A percentile compares a stretch with the other conserved stretches of the same genome.
Conservation (phyloP, 805 yeast species). For the Vanderwaltozyma yarrowii region DNA sequence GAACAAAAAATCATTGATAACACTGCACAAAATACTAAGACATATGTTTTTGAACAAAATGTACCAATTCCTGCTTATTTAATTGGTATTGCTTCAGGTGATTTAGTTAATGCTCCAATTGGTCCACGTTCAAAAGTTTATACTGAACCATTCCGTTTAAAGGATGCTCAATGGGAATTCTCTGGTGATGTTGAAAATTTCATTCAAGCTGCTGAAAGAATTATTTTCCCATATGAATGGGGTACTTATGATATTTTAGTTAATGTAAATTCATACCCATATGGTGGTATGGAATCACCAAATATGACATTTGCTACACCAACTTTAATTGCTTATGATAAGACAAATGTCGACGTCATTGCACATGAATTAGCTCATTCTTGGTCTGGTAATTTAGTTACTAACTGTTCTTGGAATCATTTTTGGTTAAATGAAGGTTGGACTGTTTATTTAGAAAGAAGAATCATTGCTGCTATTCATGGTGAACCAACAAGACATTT, state of each 20-base stretch:
- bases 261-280: constrained; percentile 69
- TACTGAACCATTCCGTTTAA: constrained; percentile 61
- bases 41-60: constrained; percentile 53
- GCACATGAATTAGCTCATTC: constrained; percentile 92
- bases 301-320: constrained; percentile 88
- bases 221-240: constrained; percentile 77
- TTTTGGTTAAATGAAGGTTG: constrained; percentile 95
- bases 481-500: constrained; percentile 75
- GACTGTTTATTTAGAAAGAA: constrained; percentile 86
- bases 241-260: constrained; percentile 69
- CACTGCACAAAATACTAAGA: constrained; percentile 9
- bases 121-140: constrained; percentile 85
- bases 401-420: constrained; percentile 87
- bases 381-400: constrained; percentile 87
- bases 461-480: constrained; percentile 68
- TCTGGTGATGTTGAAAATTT: constrained; percentile 72
- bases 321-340: constrained; percentile 73
- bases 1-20: constrained; percentile 14
- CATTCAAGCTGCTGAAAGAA: constrained; percentile 62
- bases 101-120: constrained; percentile 50
- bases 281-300: constrained; percentile 95
- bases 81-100: constrained; percentile 80
- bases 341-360: constrained; percentile 78
- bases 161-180: constrained; percentile 69
- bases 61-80: constrained; percentile 82